phyloP scores from a whole-genome alignment of 2,329 filamentous ascomycete species.

The Fusarium zealandicum region DNA sequence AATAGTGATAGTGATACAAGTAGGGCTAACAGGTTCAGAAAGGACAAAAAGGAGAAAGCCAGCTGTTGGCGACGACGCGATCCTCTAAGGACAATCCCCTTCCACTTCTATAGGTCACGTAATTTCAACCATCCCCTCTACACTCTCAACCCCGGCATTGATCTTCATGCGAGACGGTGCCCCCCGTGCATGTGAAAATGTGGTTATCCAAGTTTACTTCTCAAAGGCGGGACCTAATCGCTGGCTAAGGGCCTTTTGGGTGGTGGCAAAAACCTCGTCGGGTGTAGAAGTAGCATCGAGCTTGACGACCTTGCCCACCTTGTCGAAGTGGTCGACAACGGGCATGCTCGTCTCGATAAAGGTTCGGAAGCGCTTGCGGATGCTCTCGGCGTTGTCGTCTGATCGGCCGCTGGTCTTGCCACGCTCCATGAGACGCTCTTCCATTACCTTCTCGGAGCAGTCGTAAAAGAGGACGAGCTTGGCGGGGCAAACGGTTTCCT shows the following conservation, averaged over 20 bases:
- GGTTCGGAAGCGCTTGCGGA: slow-evolving; percentile 93
- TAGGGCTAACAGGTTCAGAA: slow-evolving; percentile 2
- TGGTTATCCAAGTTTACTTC: slow-evolving; percentile 7
- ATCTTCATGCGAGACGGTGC: slow-evolving; percentile 17
- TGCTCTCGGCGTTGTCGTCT: slow-evolving; percentile 95
- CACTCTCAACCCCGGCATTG: slow-evolving; percentile 20
- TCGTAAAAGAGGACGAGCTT: slow-evolving; percentile 93
- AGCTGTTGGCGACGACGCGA: slow-evolving; percentile 1
- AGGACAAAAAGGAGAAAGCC: background rate
- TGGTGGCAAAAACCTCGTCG: slow-evolving; percentile 65
- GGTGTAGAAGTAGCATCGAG: slow-evolving; percentile 75
- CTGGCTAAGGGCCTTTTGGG: slow-evolving; percentile 57
- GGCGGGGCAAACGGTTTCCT: slow-evolving; percentile 84
- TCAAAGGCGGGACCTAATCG: slow-evolving; percentile 53
- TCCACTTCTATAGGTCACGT: slow-evolving; percentile 4
- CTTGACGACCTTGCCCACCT: slow-evolving; percentile 79
- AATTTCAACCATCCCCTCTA: slow-evolving; percentile 15
- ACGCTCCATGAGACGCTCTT: slow-evolving; percentile 80
- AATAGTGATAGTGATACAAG: slow-evolving; percentile 1
- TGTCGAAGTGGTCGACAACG: slow-evolving; percentile 85
- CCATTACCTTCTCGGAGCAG: slow-evolving; percentile 89
- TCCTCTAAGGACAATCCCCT: background rate
- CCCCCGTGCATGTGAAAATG: slow-evolving; percentile 23
- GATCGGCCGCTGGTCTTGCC: slow-evolving; percentile 90
- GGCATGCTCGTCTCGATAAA: slow-evolving; percentile 98